A percentile compares a stretch with the other conserved stretches of the same genome.
Evolutionary conservation across 1,139 yeast species (phyloP).

Genomic region (Geotrichum klebahnii): DNA sequence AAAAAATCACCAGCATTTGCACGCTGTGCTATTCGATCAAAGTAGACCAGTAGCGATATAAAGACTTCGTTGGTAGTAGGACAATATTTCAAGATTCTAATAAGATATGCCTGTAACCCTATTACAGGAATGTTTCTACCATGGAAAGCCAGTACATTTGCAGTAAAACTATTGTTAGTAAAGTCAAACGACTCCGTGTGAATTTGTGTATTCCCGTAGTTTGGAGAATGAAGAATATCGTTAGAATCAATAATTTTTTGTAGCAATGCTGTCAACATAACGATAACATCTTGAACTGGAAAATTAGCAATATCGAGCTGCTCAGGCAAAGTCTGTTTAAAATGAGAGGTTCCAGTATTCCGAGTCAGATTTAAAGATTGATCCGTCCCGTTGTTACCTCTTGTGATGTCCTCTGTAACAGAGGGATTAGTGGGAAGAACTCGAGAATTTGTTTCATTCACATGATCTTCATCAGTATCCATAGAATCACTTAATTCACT

Average conservation of each 20-base stretch:
- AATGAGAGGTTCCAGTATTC: conserved; percentile 18
- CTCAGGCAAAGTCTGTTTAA: conserved; percentile 32
- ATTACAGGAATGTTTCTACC: conserved; percentile 96
- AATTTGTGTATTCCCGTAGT: conserved; percentile 46
- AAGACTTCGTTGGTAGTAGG: conserved; percentile 97
- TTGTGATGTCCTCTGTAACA: conserved; percentile 11
- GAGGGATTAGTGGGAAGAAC: conserved; percentile 1
- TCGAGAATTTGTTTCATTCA: neutral
- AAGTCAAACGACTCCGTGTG: neutral
- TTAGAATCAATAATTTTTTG: conserved; percentile 87
- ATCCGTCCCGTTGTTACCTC: too few species aligned
- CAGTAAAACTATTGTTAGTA: conserved; percentile 45
- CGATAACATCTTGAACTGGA: conserved; percentile 72
- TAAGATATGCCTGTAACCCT: conserved; percentile 78
- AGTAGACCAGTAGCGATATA: conserved; percentile 80
- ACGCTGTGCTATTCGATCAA: conserved; percentile 87
- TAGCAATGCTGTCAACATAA: conserved; percentile 79
- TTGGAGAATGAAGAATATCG: conserved; percentile 74
- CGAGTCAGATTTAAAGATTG: conserved; percentile 3
- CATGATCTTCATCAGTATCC: conserved; percentile 4
- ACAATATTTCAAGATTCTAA: conserved; percentile 89
- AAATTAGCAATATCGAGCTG: conserved; percentile 78
- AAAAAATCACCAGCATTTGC: conserved; percentile 56
- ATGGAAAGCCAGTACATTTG: conserved; percentile 83
- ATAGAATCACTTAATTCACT: neutral